phyloP scores from a whole-genome alignment of 1,284 basidiomycete genomes.

The Malassezia restricta region DNA sequence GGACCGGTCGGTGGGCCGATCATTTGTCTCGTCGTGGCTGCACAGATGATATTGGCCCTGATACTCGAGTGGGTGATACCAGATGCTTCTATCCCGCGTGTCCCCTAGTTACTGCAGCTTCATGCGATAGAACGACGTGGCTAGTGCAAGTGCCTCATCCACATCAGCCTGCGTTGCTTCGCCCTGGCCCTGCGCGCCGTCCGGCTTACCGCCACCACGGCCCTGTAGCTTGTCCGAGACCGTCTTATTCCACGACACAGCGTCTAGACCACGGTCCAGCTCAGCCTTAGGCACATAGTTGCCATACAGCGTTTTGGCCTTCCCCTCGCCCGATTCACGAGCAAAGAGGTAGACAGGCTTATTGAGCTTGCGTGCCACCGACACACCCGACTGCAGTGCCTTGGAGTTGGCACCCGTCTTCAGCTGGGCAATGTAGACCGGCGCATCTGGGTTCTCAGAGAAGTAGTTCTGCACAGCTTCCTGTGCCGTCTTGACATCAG shows the following conservation, averaged over 20 bases:
- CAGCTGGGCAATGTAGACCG: slow-evolving; percentile 59
- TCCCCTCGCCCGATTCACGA: slow-evolving; percentile 50
- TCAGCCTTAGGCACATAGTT: slow-evolving; percentile 60
- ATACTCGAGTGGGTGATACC: slow-evolving; percentile 67
- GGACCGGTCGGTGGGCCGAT: slow-evolving; percentile 65
- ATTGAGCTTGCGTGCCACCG: slow-evolving; percentile 62
- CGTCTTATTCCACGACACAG: slow-evolving; percentile 37
- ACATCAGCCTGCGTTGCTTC: slow-evolving; percentile 32
- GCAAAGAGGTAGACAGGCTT: slow-evolving; percentile 85
- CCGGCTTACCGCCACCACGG: slow-evolving; percentile 37
- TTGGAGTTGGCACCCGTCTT: slow-evolving; percentile 48
- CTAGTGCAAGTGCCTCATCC: slow-evolving; percentile 31
- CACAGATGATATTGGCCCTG: slow-evolving; percentile 66
- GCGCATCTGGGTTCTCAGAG: slow-evolving; percentile 62
- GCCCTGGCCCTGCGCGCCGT: slow-evolving; percentile 41
- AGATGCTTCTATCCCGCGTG: slow-evolving; percentile 52
- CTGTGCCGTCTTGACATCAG: slow-evolving; percentile 68
- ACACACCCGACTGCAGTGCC: slow-evolving; percentile 62
- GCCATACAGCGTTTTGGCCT: slow-evolving; percentile 69
- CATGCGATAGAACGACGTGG: slow-evolving; percentile 18
- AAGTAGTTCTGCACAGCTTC: slow-evolving; percentile 59
- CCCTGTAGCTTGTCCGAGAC: slow-evolving; percentile 33
- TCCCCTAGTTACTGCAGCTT: slow-evolving; percentile 12
- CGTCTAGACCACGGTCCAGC: slow-evolving; percentile 29
- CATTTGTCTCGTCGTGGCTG: slow-evolving; percentile 63